Evolutionary conservation across 2,329 filamentous ascomycete species (phyloP).

Genomic region (Sordariomycetes sp.): DNA sequence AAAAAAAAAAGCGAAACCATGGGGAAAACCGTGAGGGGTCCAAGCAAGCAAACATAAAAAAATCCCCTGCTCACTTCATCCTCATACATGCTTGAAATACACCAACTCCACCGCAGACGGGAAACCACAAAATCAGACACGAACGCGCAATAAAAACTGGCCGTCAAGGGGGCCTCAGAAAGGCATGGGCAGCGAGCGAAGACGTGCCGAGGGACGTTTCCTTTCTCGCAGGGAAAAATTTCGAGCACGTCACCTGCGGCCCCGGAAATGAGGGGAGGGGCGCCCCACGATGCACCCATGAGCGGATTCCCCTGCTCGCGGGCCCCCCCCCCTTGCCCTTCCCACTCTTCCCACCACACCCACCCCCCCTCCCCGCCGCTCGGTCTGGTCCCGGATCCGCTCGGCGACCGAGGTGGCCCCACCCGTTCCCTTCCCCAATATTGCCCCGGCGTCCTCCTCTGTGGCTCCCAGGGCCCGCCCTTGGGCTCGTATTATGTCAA

Average conservation of each 20-base stretch:
- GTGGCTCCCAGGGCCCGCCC: neutral
- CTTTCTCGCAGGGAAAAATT: neutral
- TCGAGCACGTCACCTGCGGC: neutral
- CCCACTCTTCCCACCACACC: neutral
- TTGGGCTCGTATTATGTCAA: too few species aligned
- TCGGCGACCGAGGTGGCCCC: slow-evolving; percentile 3
- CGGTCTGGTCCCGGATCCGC: slow-evolving; percentile 2
- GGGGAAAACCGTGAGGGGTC: neutral
- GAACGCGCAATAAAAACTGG: neutral
- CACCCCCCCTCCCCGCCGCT: neutral
- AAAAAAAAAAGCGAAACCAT: neutral
- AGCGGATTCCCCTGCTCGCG: neutral
- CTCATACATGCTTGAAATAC: neutral
- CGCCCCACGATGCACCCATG: neutral
- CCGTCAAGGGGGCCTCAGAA: neutral
- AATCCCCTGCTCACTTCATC: neutral
- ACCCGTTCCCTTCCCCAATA: neutral
- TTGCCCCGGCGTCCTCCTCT: neutral
- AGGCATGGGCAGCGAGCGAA: too few species aligned
- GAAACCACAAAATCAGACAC: neutral
- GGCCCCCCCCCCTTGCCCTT: neutral
- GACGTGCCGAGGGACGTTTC: neutral
- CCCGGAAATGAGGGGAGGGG: neutral
- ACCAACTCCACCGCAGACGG: neutral
- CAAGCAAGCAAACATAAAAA: neutral